Evolutionary conservation across 2,329 filamentous ascomycete genomes (phyloP).

Genomic region (Simplicillium aogashimaense): DNA sequence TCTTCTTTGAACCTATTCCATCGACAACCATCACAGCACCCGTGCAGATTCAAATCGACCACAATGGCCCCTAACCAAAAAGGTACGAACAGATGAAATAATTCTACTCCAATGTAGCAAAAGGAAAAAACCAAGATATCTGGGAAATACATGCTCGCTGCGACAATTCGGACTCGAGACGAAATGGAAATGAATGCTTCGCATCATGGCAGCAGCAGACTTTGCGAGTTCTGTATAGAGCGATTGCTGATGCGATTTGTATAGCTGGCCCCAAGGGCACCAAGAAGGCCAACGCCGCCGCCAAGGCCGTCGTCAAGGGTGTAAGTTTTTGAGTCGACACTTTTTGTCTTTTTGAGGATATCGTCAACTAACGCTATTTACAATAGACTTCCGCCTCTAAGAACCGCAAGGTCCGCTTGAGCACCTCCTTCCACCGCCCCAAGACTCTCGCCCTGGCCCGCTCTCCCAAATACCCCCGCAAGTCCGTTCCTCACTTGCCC

Average conservation of each 20-base stretch:
- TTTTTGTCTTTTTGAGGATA: too few species aligned
- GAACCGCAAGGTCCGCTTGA: constrained; percentile 84
- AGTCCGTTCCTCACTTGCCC: constrained; percentile 80
- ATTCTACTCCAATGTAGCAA: background rate
- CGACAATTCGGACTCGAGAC: constrained; percentile 1
- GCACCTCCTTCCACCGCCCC: constrained; percentile 92
- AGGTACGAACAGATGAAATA: constrained; percentile 25
- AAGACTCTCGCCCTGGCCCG: constrained; percentile 93
- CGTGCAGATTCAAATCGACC: too few species aligned
- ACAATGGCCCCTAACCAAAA: constrained; percentile 22
- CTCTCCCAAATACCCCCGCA: constrained; percentile 91
- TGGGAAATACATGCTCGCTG: constrained; percentile 2
- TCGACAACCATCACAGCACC: too few species aligned
- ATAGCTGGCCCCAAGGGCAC: constrained; percentile 52
- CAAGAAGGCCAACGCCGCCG: constrained; percentile 88
- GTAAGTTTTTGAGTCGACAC: constrained; percentile 51
- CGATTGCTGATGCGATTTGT: constrained; percentile 60
- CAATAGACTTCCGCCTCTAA: constrained; percentile 56
- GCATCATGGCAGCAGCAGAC: constrained; percentile 63
- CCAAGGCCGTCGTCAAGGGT: constrained; percentile 93
- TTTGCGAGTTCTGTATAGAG: constrained; percentile 65
- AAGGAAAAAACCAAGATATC: constrained; percentile 6
- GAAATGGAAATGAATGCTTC: constrained; percentile 6
- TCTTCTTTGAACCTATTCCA: too few species aligned
- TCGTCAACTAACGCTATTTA: constrained; percentile 5